Percentiles rank a stretch among this genome's conserved stretches.
Evolutionary conservation across 2,329 filamentous ascomycete genomes (phyloP).

Genomic region (Pleoardoris graminearum): DNA sequence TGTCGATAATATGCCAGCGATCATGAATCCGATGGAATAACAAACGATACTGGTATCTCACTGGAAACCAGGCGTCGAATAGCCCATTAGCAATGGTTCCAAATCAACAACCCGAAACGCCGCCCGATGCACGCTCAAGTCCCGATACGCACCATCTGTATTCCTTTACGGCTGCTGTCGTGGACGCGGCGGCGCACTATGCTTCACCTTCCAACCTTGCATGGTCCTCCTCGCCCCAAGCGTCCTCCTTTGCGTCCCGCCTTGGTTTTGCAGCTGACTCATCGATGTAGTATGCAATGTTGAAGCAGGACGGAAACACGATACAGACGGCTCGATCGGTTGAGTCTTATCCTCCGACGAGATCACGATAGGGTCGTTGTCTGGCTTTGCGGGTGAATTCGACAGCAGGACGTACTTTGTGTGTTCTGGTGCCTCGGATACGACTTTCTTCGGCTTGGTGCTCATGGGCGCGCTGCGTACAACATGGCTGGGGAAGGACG

Average conservation of each 20-base stretch:
- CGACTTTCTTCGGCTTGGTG: conserved; percentile 31
- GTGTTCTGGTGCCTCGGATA: conserved; percentile 22
- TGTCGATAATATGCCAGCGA: too few species aligned
- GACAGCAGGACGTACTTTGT: conserved; percentile 55
- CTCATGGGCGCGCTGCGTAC: conserved; percentile 38
- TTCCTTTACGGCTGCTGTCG: conserved; percentile 8
- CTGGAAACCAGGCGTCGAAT: too few species aligned
- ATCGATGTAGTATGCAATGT: conserved; percentile 52
- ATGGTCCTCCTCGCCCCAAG: conserved; percentile 55
- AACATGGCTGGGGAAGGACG: conserved; percentile 36
- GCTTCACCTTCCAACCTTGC: conserved; percentile 54
- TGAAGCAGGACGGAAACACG: conserved; percentile 41
- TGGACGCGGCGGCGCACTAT: conserved; percentile 37
- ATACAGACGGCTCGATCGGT: conserved; percentile 5
- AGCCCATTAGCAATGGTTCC: too few species aligned
- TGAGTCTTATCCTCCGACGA: conserved; percentile 12
- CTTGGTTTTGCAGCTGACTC: conserved; percentile 29
- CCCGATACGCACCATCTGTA: too few species aligned
- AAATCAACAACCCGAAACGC: too few species aligned
- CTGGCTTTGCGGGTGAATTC: conserved; percentile 47
- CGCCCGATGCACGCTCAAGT: too few species aligned
- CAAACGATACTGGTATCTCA: too few species aligned
- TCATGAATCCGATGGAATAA: too few species aligned
- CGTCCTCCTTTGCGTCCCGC: conserved; percentile 48
- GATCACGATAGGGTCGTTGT: conserved; percentile 13